Percentiles rank a stretch among this genome's conserved stretches.
Evolutionary conservation across 2,329 filamentous ascomycete species (phyloP).

Genomic region (Ceratocystis smalleyi): DNA sequence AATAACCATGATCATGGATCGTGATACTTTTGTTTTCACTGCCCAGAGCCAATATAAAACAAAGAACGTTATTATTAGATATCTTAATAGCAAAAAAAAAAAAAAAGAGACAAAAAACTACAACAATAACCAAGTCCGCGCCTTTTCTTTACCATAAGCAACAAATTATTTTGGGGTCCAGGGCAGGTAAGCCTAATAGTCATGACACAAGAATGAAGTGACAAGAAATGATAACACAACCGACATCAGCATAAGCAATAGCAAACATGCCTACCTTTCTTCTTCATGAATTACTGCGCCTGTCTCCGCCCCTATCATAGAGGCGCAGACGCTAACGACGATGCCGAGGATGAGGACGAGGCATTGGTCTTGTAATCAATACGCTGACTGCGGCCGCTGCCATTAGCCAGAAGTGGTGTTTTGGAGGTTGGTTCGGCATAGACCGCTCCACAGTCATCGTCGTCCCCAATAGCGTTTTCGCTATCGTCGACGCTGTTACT

Average conservation of each 20-base stretch:
- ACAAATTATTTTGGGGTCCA: background rate
- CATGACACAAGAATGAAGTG: background rate
- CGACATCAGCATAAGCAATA: background rate
- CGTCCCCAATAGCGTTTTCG: constrained; percentile 12
- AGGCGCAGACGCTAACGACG: background rate
- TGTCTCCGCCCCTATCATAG: background rate
- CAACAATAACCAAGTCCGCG: background rate
- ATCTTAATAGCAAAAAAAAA: background rate
- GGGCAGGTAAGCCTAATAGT: background rate
- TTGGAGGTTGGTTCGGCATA: constrained; percentile 3
- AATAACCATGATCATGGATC: background rate
- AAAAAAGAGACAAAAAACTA: background rate
- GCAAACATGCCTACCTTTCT: background rate
- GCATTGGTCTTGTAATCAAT: constrained; percentile 2
- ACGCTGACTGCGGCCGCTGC: background rate
- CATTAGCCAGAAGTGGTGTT: constrained; percentile 12
- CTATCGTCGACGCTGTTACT: constrained; percentile 8
- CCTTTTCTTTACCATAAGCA: no score
- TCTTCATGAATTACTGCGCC: background rate
- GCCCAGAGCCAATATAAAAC: background rate
- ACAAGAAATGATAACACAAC: background rate
- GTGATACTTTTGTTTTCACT: background rate
- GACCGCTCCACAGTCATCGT: constrained; percentile 1
- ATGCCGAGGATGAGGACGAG: background rate
- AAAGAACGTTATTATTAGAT: background rate